Conservation (phyloP, 805 yeast species). For the Zygotorulaspora chibaensis region DNA sequence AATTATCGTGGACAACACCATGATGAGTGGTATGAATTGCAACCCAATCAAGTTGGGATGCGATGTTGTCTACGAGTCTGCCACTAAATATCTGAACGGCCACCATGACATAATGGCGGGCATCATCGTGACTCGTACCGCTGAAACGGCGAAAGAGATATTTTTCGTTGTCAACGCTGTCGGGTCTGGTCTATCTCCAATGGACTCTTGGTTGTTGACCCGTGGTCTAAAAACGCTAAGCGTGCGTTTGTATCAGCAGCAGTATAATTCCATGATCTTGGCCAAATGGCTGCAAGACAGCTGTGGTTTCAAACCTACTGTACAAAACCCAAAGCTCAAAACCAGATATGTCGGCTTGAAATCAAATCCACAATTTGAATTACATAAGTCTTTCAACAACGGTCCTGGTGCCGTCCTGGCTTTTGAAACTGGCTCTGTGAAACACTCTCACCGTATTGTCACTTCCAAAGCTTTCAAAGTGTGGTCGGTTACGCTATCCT, state of each 20-base stretch:
- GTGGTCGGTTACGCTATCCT: slow-evolving; percentile 86
- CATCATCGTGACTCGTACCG: slow-evolving; percentile 64
- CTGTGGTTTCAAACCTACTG: slow-evolving; percentile 46
- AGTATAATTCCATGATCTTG: slow-evolving; percentile 67
- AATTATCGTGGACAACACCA: slow-evolving; percentile 89
- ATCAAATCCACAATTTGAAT: slow-evolving; percentile 74
- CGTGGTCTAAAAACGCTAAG: slow-evolving; percentile 88
- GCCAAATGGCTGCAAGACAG: slow-evolving; percentile 65
- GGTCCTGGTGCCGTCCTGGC: slow-evolving; percentile 90
- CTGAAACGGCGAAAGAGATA: slow-evolving; percentile 61
- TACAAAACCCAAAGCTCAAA: slow-evolving; percentile 30
- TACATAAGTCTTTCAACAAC: slow-evolving; percentile 69
- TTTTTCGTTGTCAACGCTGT: slow-evolving; percentile 81
- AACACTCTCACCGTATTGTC: slow-evolving; percentile 63
- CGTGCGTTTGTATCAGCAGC: slow-evolving; percentile 83
- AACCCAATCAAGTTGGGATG: slow-evolving; percentile 82
- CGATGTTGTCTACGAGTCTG: slow-evolving; percentile 90
- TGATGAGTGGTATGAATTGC: slow-evolving; percentile 90
- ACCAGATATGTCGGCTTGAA: slow-evolving; percentile 84
- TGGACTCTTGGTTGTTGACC: slow-evolving; percentile 84
- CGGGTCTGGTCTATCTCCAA: slow-evolving; percentile 89
- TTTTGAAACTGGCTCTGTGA: slow-evolving; percentile 78
- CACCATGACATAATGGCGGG: slow-evolving; percentile 99
- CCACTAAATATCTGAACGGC: slow-evolving; percentile 88
- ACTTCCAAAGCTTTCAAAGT: slow-evolving; percentile 57